phyloP scores from a whole-genome alignment of 805 yeast species.

The Sugiyamaella americana region DNA sequence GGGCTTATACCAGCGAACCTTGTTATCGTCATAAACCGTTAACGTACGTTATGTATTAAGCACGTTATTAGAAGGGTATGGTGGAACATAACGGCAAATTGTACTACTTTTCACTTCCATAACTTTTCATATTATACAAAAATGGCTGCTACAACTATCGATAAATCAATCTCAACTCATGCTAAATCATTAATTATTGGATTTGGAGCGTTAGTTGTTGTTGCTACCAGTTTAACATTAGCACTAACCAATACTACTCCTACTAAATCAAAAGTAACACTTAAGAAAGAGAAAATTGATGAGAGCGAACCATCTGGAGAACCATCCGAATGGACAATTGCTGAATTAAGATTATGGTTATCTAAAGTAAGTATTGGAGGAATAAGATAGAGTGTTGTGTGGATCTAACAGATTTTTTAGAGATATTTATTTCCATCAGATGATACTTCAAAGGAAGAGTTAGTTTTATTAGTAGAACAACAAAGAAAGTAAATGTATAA shows the following conservation, averaged over 20 bases:
- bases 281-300: conserved; percentile 8
- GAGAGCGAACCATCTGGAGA: conserved; percentile 11
- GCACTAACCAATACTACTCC: conserved; percentile 3
- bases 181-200: conserved; percentile 21
- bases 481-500: neutral
- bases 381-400: neutral
- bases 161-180: conserved; percentile 17
- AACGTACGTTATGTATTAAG: too few species aligned
- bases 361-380: conserved; percentile 16
- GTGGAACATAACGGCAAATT: too few species aligned
- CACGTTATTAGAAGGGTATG: too few species aligned
- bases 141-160: too few species aligned
- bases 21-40: too few species aligned
- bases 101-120: too few species aligned
- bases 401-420: conserved; percentile 6
- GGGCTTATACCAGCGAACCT: too few species aligned
- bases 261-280: conserved; percentile 1
- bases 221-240: conserved; percentile 20
- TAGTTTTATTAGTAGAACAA: conserved; percentile 16
- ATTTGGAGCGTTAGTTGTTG: conserved; percentile 25
- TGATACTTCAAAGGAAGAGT: conserved; percentile 15
- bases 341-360: conserved; percentile 17
- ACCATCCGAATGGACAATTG: conserved; percentile 18
- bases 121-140: too few species aligned
- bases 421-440: conserved; percentile 21